These are phyloP conservation scores for Abelmoschus esculentus DNA, from an alignment of 345 rosid species.

Conservation along the genomic window DNA sequence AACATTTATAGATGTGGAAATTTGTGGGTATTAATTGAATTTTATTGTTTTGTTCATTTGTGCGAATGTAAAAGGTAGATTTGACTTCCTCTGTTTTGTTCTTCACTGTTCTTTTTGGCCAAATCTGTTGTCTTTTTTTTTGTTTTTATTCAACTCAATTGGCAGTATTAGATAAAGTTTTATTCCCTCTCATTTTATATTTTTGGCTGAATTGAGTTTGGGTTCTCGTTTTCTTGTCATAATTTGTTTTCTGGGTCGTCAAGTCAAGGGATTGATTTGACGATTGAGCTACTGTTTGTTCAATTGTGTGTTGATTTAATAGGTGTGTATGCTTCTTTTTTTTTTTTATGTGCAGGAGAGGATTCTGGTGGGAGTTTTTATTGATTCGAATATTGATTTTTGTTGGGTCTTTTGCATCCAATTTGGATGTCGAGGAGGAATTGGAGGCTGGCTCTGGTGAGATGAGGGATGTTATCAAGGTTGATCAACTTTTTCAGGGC, in stretches of 20 bases:
- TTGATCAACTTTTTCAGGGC: constrained; percentile 73
- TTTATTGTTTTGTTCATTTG: constrained; percentile 6
- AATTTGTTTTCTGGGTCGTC: background rate
- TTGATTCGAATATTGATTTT: background rate
- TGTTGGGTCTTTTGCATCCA: constrained; percentile 26
- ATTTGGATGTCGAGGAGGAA: constrained; percentile 43
- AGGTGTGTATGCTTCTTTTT: background rate
- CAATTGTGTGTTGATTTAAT: background rate
- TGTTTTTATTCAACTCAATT: constrained; percentile 2
- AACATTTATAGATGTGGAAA: background rate
- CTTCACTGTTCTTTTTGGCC: background rate
- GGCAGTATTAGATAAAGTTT: background rate
- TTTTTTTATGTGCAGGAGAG: constrained; percentile 20
- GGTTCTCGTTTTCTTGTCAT: constrained; percentile 6
- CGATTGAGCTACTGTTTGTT: background rate
- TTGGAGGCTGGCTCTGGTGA: constrained; percentile 49
- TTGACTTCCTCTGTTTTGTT: constrained; percentile 15
- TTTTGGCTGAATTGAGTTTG: constrained; percentile 11
- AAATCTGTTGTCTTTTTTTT: background rate
- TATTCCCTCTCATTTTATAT: background rate
- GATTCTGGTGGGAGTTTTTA: constrained; percentile 9
- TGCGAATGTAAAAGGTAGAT: constrained; percentile 16
- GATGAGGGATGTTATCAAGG: constrained; percentile 99
- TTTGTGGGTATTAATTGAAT: background rate
- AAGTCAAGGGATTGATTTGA: background rate